These are phyloP conservation scores for Linum trigynum DNA, from an alignment of 345 rosid species.

Conservation along the genomic window DNA sequence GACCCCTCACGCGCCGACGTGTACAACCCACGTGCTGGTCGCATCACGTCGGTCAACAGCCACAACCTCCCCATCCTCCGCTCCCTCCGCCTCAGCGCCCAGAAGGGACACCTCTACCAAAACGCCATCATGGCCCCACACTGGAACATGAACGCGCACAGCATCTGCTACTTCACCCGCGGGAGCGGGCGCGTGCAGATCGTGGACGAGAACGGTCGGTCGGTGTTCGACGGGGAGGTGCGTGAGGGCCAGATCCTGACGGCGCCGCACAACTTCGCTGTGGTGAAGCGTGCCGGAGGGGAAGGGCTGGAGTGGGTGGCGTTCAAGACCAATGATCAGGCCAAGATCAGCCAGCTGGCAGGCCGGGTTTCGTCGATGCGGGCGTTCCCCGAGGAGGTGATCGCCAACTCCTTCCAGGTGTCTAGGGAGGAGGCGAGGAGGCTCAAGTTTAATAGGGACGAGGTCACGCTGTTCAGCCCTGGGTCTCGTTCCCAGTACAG, in stretches of 20 bases:
- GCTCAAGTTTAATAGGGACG: conserved; percentile 20
- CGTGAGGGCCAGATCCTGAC: conserved; percentile 29
- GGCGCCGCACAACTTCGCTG: conserved; percentile 28
- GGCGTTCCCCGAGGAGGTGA: conserved; percentile 26
- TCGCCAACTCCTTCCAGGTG: conserved; percentile 23
- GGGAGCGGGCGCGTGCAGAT: conserved; percentile 31
- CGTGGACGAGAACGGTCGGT: conserved; percentile 20
- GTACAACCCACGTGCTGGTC: conserved; percentile 56
- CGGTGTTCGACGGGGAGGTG: conserved; percentile 21
- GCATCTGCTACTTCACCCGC: conserved; percentile 22
- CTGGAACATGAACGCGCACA: conserved; percentile 36
- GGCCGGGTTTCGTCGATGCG: conserved; percentile 24
- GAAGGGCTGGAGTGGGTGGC: conserved; percentile 30
- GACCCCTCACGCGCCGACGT: conserved; percentile 43
- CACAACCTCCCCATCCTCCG: conserved; percentile 45
- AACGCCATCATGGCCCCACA: conserved; percentile 29
- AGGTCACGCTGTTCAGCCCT: conserved; percentile 4
- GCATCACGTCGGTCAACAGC: conserved; percentile 46
- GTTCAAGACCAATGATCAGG: conserved; percentile 28
- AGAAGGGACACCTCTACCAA: conserved; percentile 43
- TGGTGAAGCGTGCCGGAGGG: conserved; percentile 22
- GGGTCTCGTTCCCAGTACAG: not conserved
- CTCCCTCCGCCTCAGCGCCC: conserved; percentile 39
- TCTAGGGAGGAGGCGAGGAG: conserved; percentile 29
- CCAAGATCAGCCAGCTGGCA: conserved; percentile 20